These are phyloP conservation scores for Pyracantha coccinea DNA, from an alignment of 331 rosid genomes.

Conservation along the genomic window DNA sequence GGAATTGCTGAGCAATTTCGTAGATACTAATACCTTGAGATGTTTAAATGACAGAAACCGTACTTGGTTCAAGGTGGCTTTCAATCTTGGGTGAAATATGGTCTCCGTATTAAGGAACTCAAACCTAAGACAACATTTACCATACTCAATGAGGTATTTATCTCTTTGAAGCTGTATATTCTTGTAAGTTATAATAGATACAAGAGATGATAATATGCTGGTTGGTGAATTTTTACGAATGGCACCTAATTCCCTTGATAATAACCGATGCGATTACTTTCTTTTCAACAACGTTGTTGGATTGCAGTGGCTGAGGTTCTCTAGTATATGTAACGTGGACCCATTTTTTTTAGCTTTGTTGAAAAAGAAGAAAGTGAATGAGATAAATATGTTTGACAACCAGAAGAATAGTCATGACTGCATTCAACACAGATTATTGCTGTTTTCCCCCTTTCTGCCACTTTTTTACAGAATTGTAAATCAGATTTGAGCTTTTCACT, in stretches of 20 bases:
- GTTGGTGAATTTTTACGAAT: not conserved
- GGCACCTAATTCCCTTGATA: not conserved
- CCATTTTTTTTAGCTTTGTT: too few species aligned
- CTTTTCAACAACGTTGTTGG: not conserved
- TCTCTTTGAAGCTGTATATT: conserved; percentile 2
- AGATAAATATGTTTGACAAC: not conserved
- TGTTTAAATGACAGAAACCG: conserved; percentile 46
- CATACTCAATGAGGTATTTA: conserved; percentile 68
- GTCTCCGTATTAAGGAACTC: conserved; percentile 86
- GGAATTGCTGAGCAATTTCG: not conserved
- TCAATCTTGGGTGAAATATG: conserved; percentile 72
- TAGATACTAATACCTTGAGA: conserved; percentile 1
- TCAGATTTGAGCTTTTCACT: not conserved
- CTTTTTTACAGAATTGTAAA: too few species aligned
- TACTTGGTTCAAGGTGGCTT: conserved; percentile 91
- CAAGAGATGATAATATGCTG: not conserved
- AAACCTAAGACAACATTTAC: conserved; percentile 68
- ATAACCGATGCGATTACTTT: not conserved
- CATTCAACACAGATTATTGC: not conserved
- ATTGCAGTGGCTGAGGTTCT: too few species aligned
- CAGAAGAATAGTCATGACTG: not conserved
- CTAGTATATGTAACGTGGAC: not conserved
- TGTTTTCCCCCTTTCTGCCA: not conserved
- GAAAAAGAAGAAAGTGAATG: not conserved
- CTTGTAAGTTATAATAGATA: not conserved